phyloP scores from a whole-genome alignment of 129 eudicot genomes.

The Apium graveolens region DNA sequence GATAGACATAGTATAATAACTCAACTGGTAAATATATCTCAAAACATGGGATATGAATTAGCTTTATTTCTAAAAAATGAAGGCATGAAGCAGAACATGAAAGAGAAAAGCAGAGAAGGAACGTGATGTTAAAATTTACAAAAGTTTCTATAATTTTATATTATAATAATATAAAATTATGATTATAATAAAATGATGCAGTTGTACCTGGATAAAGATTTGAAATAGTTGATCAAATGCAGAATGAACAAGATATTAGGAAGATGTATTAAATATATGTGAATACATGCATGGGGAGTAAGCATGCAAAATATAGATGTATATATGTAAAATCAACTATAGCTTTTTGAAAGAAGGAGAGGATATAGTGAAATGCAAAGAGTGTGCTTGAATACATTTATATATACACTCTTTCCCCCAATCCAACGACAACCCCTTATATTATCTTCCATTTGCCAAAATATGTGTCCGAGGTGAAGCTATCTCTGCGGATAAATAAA shows the following conservation, averaged over 20 bases:
- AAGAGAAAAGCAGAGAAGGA: background rate
- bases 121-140: too few relatives aligned
- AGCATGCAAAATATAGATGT: background rate
- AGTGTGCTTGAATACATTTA: background rate
- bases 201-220: too few relatives aligned
- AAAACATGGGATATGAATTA: background rate
- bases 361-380: background rate
- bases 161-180: too few relatives aligned
- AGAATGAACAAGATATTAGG: background rate
- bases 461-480: background rate
- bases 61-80: background rate
- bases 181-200: too few relatives aligned
- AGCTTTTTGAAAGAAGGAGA: background rate
- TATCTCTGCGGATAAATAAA: background rate
- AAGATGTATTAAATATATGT: too few relatives aligned
- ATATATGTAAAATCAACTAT: background rate
- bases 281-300: background rate
- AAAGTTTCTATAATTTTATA: too few relatives aligned
- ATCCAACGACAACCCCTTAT: background rate
- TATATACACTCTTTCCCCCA: background rate
- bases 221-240: background rate
- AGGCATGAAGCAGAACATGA: background rate
- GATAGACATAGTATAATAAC: background rate
- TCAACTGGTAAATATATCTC: background rate
- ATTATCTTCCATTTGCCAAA: background rate